Conservation (phyloP, 495 filamentous ascomycete species). For the Penicillium egyptiacum region DNA sequence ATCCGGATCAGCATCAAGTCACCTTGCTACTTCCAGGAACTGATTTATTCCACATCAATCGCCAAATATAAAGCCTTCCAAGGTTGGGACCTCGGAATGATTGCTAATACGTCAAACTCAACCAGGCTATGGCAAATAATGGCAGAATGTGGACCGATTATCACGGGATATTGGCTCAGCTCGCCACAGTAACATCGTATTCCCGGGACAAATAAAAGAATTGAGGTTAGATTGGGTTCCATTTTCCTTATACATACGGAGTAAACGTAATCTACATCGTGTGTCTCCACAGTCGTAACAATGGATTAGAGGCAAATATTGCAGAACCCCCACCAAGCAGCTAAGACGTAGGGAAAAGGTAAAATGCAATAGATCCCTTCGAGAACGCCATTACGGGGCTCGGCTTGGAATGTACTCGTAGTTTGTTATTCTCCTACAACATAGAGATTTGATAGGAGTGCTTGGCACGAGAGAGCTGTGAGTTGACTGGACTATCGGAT, state of each 20-base stretch:
- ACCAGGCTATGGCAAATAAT: neutral
- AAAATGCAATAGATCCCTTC: neutral
- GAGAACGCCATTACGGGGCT: too few species aligned
- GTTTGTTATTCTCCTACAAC: too few species aligned
- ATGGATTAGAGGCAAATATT: neutral
- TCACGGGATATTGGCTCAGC: neutral
- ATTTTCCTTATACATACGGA: neutral
- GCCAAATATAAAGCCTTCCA: neutral
- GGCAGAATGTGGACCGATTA: neutral
- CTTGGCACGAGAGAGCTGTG: too few species aligned
- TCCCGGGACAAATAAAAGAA: neutral
- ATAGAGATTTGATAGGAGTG: too few species aligned
- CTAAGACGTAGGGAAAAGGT: neutral
- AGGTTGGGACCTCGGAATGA: neutral
- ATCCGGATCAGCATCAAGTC: neutral
- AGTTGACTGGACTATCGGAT: too few species aligned
- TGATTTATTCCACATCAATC: neutral
- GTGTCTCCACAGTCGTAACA: too few species aligned
- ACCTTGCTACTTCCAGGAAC: neutral
- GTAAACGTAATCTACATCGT: too few species aligned
- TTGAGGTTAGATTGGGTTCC: neutral
- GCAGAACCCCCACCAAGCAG: neutral
- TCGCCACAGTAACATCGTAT: neutral
- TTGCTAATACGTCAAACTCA: neutral
- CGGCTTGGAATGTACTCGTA: too few species aligned